Conservation (phyloP, 139 green algal species). For the Chlamydomonas incerta region DNA sequence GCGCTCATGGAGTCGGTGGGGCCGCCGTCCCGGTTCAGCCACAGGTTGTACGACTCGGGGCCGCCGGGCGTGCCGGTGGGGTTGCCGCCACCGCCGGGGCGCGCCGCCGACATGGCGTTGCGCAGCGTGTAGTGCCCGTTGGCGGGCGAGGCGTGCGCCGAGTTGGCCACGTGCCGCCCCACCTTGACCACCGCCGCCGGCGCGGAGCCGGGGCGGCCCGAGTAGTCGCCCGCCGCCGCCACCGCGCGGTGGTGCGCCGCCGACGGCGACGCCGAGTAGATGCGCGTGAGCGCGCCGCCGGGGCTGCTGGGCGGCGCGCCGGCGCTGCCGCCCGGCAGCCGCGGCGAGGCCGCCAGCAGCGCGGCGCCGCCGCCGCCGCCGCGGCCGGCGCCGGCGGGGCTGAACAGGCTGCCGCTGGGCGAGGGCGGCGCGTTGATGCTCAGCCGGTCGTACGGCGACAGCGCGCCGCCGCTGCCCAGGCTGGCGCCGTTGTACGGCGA, state of each 20-base stretch:
- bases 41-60: conserved; percentile 48
- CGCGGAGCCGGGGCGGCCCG: conserved; percentile 5
- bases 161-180: not conserved
- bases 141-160: not conserved
- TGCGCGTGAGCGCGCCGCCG: conserved; percentile 3
- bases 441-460: not conserved
- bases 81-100: conserved; percentile 46
- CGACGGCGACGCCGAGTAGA: conserved; percentile 33
- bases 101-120: conserved; percentile 35
- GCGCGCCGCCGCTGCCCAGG: too few relatives aligned
- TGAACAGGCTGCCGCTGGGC: not conserved
- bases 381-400: not conserved
- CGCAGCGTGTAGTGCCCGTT: conserved; percentile 45
- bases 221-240: not conserved
- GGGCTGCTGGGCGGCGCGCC: not conserved
- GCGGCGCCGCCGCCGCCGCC: not conserved
- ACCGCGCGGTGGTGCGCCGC: conserved; percentile 10
- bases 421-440: not conserved
- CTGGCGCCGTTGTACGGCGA: not conserved
- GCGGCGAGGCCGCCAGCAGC: not conserved
- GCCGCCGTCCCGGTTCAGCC: conserved; percentile 30
- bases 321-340: conserved; percentile 17
- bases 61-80: conserved; percentile 11
- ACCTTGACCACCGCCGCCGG: conserved; percentile 33
- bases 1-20: conserved; percentile 43